Conservation (phyloP, 139 green algal genomes). For the Micractinium conductrix region DNA sequence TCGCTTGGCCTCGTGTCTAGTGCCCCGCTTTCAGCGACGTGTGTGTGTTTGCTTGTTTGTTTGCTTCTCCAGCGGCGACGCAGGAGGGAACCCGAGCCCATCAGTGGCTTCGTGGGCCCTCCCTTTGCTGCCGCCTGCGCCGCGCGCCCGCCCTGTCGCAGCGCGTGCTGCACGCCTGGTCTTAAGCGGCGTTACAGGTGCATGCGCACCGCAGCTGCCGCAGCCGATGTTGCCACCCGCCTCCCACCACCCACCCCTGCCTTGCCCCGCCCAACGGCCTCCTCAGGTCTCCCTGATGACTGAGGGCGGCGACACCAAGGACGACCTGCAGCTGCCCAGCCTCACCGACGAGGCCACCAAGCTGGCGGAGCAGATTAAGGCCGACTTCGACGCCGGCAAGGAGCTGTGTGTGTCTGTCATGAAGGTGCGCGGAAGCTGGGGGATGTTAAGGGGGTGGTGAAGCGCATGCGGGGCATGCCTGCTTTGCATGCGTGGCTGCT, state of each 20-base stretch:
- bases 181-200: too few relatives aligned
- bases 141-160: too few relatives aligned
- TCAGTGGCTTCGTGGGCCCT: too few relatives aligned
- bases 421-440: slow-evolving; percentile 61
- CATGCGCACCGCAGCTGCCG: too few relatives aligned
- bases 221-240: not conserved
- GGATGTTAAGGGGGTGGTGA: too few relatives aligned
- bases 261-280: not conserved
- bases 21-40: too few relatives aligned
- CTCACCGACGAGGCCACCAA: slow-evolving; percentile 91
- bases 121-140: too few relatives aligned
- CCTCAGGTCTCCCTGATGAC: slow-evolving; percentile 87
- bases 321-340: slow-evolving; percentile 94
- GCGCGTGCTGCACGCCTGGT: too few relatives aligned
- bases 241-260: not conserved
- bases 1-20: too few relatives aligned
- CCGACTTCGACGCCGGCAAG: slow-evolving; percentile 86
- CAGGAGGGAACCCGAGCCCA: too few relatives aligned
- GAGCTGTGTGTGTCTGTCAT: slow-evolving; percentile 95
- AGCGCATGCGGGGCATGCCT: not conserved
- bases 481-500: not conserved
- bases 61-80: too few relatives aligned
- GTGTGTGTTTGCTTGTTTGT: too few relatives aligned
- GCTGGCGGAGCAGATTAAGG: slow-evolving; percentile 85
- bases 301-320: slow-evolving; percentile 91